phyloP scores from a whole-genome alignment of 176 grass and related monocot genomes.

The Musa beccarii region DNA sequence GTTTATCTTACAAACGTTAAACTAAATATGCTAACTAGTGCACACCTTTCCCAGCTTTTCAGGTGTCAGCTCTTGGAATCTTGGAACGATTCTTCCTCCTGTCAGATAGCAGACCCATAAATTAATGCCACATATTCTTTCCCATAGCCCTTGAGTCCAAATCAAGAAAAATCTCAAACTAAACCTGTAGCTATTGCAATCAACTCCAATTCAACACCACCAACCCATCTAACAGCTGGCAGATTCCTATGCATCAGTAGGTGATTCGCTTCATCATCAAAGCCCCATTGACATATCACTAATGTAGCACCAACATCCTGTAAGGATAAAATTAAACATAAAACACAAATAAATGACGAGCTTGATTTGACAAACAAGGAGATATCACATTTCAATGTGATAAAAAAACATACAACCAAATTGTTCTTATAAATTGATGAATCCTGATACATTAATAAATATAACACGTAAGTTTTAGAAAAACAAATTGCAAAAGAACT shows the following conservation, averaged over 20 bases:
- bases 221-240: constrained; percentile 98
- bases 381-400: no score
- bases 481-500: no score
- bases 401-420: no score
- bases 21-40: background rate
- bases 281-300: constrained; percentile 98
- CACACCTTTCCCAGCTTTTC: constrained; percentile 93
- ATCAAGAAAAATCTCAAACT: no score
- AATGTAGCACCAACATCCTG: constrained; percentile 94
- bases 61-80: constrained; percentile 78
- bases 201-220: constrained; percentile 94
- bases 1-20: background rate
- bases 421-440: no score
- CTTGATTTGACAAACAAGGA: no score
- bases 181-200: constrained; percentile 95
- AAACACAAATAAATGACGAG: background rate
- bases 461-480: no score
- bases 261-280: constrained; percentile 99
- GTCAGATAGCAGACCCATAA: background rate
- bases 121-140: no score
- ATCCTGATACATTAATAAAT: no score
- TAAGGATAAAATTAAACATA: constrained; percentile 10
- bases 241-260: constrained; percentile 78
- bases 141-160: no score
- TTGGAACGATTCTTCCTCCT: constrained; percentile 91